Base-by-base conservation (phyloP, 164 flowering plant genomes). In the Nymphaea thermarum region DNA sequence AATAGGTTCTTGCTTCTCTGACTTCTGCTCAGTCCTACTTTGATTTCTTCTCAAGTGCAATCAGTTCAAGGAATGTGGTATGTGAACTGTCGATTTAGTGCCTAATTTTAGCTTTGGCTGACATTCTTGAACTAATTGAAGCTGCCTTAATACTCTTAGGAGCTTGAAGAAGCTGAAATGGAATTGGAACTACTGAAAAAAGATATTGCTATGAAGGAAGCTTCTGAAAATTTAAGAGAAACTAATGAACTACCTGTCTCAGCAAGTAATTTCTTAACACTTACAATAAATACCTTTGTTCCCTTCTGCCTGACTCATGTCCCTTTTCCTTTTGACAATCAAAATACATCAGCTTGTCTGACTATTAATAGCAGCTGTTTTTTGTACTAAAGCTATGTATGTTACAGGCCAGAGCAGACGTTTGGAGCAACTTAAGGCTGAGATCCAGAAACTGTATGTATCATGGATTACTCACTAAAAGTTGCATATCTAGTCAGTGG, bases 121-220 rank as follows among this genome's bases (percentile, higher is more conserved):
- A 25, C 36, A 25, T 25, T 25, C 36, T 25, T 25, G 36, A 25
- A 25, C 36, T 25, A 25, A 25, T 25, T 25, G 36, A 25, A 25
- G 36, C 36, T 25, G 36, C 1, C 12, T 47, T 47, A 6, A 47
- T 47, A 47, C 12, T 67, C 77, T 51, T 71, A 92, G 98, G 93
- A 85, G 72, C 78, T 88, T 11, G 92, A 89, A 80, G 98, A 88
- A 75, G 94, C 92, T 74, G 96, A 89, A 80, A 74, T 89, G 42
- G 98, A 92, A 77, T 61, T 89, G 76, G 91, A 89, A 66, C 79
- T 92, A 63, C 81, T 88, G 67, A 85, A 81, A 65, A 79, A 80
- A 71, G 90, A 84, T 67, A 25, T 63, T 43, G 77, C 77, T 60
- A n/a, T 70, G 44, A 74, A 72, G 63, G 85, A 82, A 43, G 67